Conservation (phyloP, 1,139 yeast species). For the Candida frijolesensis region DNA sequence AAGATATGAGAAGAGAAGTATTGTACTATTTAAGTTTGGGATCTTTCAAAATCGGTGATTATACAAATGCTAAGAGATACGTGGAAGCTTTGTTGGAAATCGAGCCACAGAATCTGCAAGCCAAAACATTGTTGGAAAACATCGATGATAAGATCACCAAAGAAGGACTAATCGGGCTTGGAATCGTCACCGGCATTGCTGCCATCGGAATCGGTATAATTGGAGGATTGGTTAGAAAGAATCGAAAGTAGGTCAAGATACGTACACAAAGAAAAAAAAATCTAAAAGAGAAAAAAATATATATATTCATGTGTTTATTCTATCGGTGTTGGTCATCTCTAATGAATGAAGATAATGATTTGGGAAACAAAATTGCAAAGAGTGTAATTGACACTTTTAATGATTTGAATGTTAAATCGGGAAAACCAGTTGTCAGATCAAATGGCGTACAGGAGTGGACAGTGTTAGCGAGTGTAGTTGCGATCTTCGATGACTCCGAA, state of each 20-base stretch:
- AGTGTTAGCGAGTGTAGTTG: conserved; percentile 74
- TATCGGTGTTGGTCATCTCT: not conserved
- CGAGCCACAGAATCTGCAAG: conserved; percentile 87
- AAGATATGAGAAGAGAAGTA: conserved; percentile 85
- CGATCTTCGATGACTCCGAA: conserved; percentile 26
- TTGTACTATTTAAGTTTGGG: conserved; percentile 88
- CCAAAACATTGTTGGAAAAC: conserved; percentile 65
- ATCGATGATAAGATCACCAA: conserved; percentile 84
- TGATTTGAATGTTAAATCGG: conserved; percentile 26
- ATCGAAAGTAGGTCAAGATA: conserved; percentile 19
- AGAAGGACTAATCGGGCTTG: conserved; percentile 87
- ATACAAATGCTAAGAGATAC: conserved; percentile 81
- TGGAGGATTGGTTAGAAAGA: conserved; percentile 55
- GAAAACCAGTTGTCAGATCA: conserved; percentile 61
- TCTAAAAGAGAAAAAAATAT: not conserved
- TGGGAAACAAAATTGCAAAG: conserved; percentile 19
- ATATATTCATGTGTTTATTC: not conserved
- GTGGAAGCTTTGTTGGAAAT: conserved; percentile 72
- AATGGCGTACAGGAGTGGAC: conserved; percentile 83
- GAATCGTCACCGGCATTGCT: conserved; percentile 79
- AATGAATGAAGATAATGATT: conserved; percentile 6
- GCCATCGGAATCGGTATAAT: conserved; percentile 79
- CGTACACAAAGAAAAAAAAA: not conserved
- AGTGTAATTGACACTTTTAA: conserved; percentile 23
- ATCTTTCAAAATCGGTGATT: conserved; percentile 85